Evolutionary conservation across 2,329 filamentous ascomycete genomes (phyloP).

Genomic region (Penicillium sp.): DNA sequence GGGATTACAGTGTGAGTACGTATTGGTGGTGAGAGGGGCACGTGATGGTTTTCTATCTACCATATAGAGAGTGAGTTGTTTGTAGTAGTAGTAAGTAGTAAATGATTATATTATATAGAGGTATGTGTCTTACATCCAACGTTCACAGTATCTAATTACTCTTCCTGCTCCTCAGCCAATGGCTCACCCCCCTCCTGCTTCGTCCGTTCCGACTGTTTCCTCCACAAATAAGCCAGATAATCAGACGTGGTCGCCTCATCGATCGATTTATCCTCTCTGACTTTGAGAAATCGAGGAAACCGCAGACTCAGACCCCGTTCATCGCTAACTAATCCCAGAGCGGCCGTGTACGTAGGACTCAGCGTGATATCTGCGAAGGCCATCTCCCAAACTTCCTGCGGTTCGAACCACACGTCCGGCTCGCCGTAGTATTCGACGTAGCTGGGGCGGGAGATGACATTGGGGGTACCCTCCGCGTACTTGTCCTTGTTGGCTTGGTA

Average conservation of each 20-base stretch:
- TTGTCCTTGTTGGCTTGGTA: slow-evolving; percentile 77
- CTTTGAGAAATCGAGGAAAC: slow-evolving; percentile 81
- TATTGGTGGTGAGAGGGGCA: too few relatives aligned
- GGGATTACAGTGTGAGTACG: too few relatives aligned
- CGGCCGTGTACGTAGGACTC: slow-evolving; percentile 84
- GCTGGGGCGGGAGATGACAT: slow-evolving; percentile 53
- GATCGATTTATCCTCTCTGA: slow-evolving; percentile 80
- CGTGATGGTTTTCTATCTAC: too few relatives aligned
- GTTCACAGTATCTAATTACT: too few relatives aligned
- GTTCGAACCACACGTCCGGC: slow-evolving; percentile 94
- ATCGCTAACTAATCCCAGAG: slow-evolving; percentile 77
- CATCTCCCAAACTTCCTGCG: slow-evolving; percentile 95
- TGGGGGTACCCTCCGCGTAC: slow-evolving; percentile 57
- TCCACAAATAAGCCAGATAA: slow-evolving; percentile 68
- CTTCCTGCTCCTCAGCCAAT: too few relatives aligned
- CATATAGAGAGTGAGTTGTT: too few relatives aligned
- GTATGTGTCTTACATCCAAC: too few relatives aligned
- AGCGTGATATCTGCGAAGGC: slow-evolving; percentile 92
- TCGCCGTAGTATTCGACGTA: slow-evolving; percentile 73
- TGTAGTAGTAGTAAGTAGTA: too few relatives aligned
- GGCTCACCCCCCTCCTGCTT: too few relatives aligned
- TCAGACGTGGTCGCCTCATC: slow-evolving; percentile 83
- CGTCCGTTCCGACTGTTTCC: slow-evolving; percentile 56
- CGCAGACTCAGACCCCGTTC: slow-evolving; percentile 77
- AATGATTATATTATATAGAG: too few relatives aligned